phyloP scores from a whole-genome alignment of 2,329 filamentous ascomycete species.

The Venturia aucupariae region DNA sequence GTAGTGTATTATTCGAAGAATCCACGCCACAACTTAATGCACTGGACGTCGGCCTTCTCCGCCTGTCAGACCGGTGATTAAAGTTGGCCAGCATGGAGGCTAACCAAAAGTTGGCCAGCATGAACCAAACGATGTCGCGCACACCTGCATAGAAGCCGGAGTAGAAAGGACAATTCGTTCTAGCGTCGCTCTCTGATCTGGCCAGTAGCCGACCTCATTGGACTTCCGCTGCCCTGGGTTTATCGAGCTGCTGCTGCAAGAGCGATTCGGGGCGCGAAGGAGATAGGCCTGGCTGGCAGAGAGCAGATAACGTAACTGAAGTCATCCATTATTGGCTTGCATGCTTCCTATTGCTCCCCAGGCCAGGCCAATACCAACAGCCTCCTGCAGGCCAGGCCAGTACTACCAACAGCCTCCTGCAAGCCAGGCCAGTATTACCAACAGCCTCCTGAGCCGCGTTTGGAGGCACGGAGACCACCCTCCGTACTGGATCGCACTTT shows the following conservation, averaged over 20 bases:
- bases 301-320: not conserved
- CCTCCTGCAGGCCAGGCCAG: too few species aligned
- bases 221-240: not conserved
- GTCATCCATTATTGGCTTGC: not conserved
- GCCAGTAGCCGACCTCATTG: not conserved
- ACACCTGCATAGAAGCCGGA: conserved; percentile 7
- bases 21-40: not conserved
- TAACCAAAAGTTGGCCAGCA: too few species aligned
- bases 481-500: not conserved
- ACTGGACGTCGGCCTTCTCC: not conserved
- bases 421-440: too few species aligned
- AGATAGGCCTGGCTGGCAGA: not conserved
- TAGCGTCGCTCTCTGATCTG: conserved; percentile 1
- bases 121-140: too few species aligned
- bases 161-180: not conserved
- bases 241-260: not conserved
- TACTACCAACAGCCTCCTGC: too few species aligned
- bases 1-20: too few species aligned
- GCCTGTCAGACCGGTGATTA: not conserved
- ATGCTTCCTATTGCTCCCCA: not conserved
- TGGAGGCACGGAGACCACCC: not conserved
- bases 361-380: too few species aligned
- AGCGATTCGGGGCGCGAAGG: not conserved
- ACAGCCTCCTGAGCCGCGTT: too few species aligned
- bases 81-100: not conserved